Percentiles rank a stretch among this genome's conserved stretches.
These are phyloP conservation scores for Sphagnum tenellum DNA, from an alignment of 225 moss, liverwort and hornwort species.

Conservation along the genomic window DNA sequence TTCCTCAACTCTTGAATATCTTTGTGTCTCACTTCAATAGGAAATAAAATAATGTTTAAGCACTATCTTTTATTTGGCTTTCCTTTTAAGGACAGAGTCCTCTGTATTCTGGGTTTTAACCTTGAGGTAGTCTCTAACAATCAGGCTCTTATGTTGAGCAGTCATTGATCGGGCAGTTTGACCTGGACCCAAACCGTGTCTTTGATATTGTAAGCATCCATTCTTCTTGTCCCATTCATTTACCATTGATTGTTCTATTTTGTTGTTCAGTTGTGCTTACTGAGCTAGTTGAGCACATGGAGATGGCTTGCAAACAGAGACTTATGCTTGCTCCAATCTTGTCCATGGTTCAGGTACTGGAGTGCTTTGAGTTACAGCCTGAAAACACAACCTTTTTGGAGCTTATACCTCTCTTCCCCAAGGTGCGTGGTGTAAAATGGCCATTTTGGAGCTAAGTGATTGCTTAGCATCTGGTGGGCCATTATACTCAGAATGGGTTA, in stretches of 20 bases:
- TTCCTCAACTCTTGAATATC: background rate
- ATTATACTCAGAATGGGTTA: too few species aligned
- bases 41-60: background rate
- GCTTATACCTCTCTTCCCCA: slow-evolving; percentile 95
- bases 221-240: background rate
- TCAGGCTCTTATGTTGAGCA: slow-evolving; percentile 17
- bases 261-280: background rate
- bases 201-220: slow-evolving; percentile 83
- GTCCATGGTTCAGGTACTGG: slow-evolving; percentile 57
- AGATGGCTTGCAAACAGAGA: background rate
- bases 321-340: background rate
- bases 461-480: too few species aligned
- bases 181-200: slow-evolving; percentile 96
- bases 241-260: background rate
- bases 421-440: slow-evolving; percentile 27
- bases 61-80: too few species aligned
- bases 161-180: slow-evolving; percentile 98
- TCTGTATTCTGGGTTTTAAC: too few species aligned
- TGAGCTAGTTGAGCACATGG: background rate
- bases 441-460: too few species aligned
- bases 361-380: slow-evolving; percentile 93
- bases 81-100: too few species aligned
- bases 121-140: background rate
- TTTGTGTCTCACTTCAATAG: background rate
- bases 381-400: slow-evolving; percentile 83